Evolutionary conservation across 192 early-diverging fungal species (phyloP).

Genomic region (Diversispora eburnea): DNA sequence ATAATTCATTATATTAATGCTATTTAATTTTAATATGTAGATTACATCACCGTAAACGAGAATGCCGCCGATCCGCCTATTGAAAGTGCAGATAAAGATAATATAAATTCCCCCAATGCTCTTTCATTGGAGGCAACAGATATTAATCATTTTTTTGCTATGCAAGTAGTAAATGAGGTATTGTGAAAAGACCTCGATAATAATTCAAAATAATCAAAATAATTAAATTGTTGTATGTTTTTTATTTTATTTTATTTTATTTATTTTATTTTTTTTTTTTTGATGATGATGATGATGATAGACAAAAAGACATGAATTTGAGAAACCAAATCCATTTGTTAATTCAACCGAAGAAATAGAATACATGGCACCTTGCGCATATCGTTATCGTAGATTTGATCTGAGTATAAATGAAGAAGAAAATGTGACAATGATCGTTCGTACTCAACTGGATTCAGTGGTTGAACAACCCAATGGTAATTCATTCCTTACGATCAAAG

Average conservation of each 20-base stretch:
- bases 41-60: slow-evolving; percentile 92
- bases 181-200: too few species aligned
- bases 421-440: slow-evolving; percentile 71
- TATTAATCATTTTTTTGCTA: slow-evolving; percentile 80
- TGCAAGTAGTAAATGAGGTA: slow-evolving; percentile 64
- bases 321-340: slow-evolving; percentile 75
- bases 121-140: slow-evolving; percentile 86
- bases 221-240: too few species aligned
- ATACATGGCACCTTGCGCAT: slow-evolving; percentile 61
- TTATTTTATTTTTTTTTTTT: too few species aligned
- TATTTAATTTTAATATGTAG: slow-evolving; percentile 34
- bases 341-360: slow-evolving; percentile 49
- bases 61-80: slow-evolving; percentile 89
- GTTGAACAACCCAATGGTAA: slow-evolving; percentile 50
- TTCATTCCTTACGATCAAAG: slow-evolving; percentile 64
- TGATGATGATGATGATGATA: background rate
- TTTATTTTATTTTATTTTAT: too few species aligned
- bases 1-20: background rate
- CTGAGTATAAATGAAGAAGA: slow-evolving; percentile 62
- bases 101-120: slow-evolving; percentile 80
- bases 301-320: slow-evolving; percentile 45
- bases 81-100: slow-evolving; percentile 83
- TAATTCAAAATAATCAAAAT: too few species aligned
- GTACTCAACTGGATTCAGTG: slow-evolving; percentile 86
- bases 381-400: slow-evolving; percentile 87